A percentile compares a stretch with the other conserved stretches of the same genome.
Conservation (phyloP, 2,329 filamentous ascomycete genomes). For the Colletotrichum australisinense region DNA sequence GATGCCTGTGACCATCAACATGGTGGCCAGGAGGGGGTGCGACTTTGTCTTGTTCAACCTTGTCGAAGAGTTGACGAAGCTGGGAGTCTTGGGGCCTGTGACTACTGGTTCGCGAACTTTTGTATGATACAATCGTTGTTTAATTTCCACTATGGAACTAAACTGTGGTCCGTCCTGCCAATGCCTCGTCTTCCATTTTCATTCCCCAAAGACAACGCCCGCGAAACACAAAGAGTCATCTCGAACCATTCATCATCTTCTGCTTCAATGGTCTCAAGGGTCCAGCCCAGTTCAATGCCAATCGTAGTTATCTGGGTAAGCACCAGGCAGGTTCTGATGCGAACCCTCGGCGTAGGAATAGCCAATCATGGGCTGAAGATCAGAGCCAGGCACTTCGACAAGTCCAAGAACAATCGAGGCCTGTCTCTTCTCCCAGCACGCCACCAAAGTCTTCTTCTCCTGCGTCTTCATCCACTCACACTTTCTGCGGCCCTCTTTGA, state of each 20-base stretch:
- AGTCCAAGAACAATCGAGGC: slow-evolving; percentile 35
- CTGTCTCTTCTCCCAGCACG: slow-evolving; percentile 17
- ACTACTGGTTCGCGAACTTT: background rate
- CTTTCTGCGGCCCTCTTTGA: background rate
- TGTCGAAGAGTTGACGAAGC: background rate
- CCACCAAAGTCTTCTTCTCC: slow-evolving; percentile 1
- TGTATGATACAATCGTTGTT: background rate
- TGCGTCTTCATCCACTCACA: slow-evolving; percentile 11
- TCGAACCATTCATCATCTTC: background rate
- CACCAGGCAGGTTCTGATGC: background rate
- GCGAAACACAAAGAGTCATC: background rate
- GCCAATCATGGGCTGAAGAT: background rate
- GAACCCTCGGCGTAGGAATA: background rate
- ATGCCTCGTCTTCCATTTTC: background rate
- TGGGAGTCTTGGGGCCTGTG: background rate
- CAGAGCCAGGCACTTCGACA: slow-evolving; percentile 6
- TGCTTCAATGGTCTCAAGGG: background rate
- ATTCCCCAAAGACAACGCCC: background rate
- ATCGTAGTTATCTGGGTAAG: background rate
- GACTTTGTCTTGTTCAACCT: background rate
- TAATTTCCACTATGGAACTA: background rate
- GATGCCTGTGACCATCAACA: background rate
- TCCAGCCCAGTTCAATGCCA: background rate
- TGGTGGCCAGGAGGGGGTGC: background rate
- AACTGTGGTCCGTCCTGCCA: background rate